Evolutionary conservation across 768 basidiomycete species (phyloP), one percentile per base, ranked within the genome.

Genomic region (Cystofilobasidium macerans): DNA sequence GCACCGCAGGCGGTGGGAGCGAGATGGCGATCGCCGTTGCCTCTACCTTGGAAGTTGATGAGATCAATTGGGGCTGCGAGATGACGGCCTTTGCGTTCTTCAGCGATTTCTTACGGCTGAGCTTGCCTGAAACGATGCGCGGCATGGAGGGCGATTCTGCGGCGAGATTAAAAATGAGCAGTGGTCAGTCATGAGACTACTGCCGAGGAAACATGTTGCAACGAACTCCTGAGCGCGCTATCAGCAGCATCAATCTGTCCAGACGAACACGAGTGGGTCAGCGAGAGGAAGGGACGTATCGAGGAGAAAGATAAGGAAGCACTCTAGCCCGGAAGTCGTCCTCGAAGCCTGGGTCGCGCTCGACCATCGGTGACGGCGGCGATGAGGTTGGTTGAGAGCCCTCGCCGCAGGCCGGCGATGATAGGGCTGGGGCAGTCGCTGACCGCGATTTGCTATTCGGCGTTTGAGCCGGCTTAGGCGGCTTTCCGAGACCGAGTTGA

Each of bases 51-150:
- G 64, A 57, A 8, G 64, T 65, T 4, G 64, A 58, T 30, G 64
- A 65, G 64, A 65, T 65, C 35, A 65, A 47, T 4, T 65, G 64
- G 6, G 64, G 64, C n/a, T 38, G n/a, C 28, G 64, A 65, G 47
- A 65, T 65, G 5, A 18, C 18, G 11, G 51, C 36, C 47, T 36
- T 59, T 11, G n/a, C n/a, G 57, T 42, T 57, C 35, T 32, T 47
- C 5, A 54, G 51, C 51, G 51, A 54, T 16, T 54, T 54, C 12
- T 16, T 14, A 3, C 51, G 51, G 3, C 9, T 3, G 51, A 54
- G 26, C 64, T 65, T 65, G 45, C n/a, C 28, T 36, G 54, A 40
- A 26, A 42, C 57, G 35, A 51, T 38, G 45, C 48, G 57, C 1
- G 64, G 64, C 64, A 59, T 59, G 45, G 64, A 65, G 20, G 64